Evolutionary conservation across 2,329 filamentous ascomycete genomes (phyloP).

Genomic region (Sporothrix brasiliensis): DNA sequence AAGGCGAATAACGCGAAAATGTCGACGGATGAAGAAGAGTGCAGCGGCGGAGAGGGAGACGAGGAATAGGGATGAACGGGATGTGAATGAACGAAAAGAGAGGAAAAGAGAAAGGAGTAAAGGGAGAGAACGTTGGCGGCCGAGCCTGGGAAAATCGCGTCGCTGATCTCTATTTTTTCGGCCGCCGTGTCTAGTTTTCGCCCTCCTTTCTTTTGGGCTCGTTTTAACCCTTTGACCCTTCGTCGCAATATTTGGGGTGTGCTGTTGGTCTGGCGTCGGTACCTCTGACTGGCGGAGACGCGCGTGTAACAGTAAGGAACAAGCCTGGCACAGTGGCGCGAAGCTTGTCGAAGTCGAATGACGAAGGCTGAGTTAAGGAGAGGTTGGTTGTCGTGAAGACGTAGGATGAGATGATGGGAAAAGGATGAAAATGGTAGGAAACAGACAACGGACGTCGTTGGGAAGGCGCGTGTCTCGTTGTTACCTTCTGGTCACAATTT

Average conservation of each 20-base stretch:
- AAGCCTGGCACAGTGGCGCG: background rate
- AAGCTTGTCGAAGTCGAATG: constrained; percentile 9
- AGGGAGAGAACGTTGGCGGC: constrained; percentile 8
- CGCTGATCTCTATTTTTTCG: constrained; percentile 18
- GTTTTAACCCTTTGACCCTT: background rate
- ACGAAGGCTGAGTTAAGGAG: background rate
- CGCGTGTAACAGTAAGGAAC: constrained; percentile 14
- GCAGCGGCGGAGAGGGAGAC: background rate
- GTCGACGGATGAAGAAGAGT: background rate
- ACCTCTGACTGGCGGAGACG: constrained; percentile 12
- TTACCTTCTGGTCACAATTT: background rate
- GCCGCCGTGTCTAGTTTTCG: constrained; percentile 22
- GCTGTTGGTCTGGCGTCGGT: background rate
- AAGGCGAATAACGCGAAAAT: background rate
- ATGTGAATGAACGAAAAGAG: background rate
- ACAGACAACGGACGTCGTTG: constrained; percentile 6
- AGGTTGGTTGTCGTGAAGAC: no score
- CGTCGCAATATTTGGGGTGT: constrained; percentile 9
- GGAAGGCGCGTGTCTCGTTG: constrained; percentile 19
- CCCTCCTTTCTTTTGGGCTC: background rate
- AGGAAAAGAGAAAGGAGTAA: constrained; percentile 22
- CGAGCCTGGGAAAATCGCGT: constrained; percentile 21
- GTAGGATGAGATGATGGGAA: background rate
- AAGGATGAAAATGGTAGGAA: background rate
- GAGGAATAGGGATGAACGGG: background rate